phyloP scores from a whole-genome alignment of 169 alveolate genomes.

The Plasmodium adleri region DNA sequence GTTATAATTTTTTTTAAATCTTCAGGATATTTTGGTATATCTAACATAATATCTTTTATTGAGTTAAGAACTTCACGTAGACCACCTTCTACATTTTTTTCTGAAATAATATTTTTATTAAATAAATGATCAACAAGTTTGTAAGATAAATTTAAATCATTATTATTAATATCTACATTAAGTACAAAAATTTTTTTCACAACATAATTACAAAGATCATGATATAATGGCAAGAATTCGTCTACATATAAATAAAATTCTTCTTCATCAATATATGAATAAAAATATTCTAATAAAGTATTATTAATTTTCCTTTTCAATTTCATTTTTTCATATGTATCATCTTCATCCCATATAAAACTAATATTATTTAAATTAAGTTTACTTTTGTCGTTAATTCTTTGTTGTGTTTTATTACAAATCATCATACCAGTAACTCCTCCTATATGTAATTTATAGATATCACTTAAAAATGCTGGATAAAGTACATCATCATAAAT shows the following conservation, averaged over 20 bases:
- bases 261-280: conserved; percentile 68
- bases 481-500: conserved; percentile 64
- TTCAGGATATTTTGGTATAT: conserved; percentile 67
- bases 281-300: conserved; percentile 65
- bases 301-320: conserved; percentile 69
- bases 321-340: conserved; percentile 77
- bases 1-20: conserved; percentile 49
- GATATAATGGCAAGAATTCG: conserved; percentile 66
- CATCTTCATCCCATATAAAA: conserved; percentile 76
- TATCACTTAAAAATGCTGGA: conserved; percentile 75
- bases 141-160: conserved; percentile 33
- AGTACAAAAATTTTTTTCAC: conserved; percentile 61
- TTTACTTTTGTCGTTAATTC: conserved; percentile 47
- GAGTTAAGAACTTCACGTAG: conserved; percentile 38
- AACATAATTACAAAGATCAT: conserved; percentile 68
- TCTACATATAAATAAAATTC: conserved; percentile 55
- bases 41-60: conserved; percentile 53
- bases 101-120: conserved; percentile 45
- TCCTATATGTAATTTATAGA: conserved; percentile 65
- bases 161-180: conserved; percentile 62
- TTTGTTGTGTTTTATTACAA: conserved; percentile 73
- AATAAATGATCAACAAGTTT: conserved; percentile 40
- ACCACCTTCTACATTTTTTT: conserved; percentile 61
- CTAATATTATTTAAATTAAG: conserved; percentile 50
- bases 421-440: conserved; percentile 77